Conservation (phyloP, 176 grass and related monocot genomes). For the maize (Zea mays) region DNA sequence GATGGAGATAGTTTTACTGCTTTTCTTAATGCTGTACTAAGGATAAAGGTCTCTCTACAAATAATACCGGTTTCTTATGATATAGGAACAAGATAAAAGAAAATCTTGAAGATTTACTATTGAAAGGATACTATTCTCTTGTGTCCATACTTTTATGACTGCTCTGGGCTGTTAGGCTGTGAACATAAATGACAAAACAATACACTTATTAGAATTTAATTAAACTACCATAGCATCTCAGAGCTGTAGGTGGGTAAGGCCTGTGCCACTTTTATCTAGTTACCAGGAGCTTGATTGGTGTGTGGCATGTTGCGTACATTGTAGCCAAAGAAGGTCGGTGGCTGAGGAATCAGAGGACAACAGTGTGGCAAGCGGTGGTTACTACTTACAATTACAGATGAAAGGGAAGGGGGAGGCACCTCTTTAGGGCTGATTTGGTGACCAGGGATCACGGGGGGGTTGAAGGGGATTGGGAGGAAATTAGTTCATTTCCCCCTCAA, state of each 20-base stretch:
- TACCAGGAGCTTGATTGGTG: background rate
- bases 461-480: too few species aligned
- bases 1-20: background rate
- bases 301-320: background rate
- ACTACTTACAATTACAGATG: background rate
- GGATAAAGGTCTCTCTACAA: background rate
- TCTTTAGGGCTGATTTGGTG: too few species aligned
- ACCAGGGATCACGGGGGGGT: too few species aligned
- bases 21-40: background rate
- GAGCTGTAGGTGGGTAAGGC: background rate
- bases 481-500: too few species aligned
- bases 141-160: background rate
- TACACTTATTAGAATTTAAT: background rate
- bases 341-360: background rate
- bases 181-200: background rate
- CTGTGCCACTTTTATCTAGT: conserved; percentile 9
- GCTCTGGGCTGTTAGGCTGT: background rate
- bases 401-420: background rate
- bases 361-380: background rate
- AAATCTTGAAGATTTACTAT: conserved; percentile 1
- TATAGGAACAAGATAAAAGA: conserved; percentile 3
- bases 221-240: background rate
- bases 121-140: background rate
- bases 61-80: background rate
- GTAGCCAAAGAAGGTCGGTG: background rate